phyloP scores from a whole-genome alignment of 345 rosid species.

The Acer campestre region DNA sequence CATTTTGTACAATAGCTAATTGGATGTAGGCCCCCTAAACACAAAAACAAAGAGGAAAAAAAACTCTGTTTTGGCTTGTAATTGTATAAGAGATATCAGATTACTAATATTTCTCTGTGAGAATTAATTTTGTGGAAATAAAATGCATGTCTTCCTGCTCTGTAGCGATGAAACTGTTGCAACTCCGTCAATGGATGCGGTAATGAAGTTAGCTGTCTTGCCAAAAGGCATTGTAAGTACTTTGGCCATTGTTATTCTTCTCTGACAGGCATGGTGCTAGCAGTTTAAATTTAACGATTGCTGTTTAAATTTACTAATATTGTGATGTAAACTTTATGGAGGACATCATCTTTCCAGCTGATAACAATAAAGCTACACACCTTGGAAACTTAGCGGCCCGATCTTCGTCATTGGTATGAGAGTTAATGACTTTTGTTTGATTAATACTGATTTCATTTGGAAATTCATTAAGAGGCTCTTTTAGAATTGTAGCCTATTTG shows the following conservation, averaged over 20 bases:
- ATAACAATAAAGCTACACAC: conserved; percentile 52
- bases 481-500: neutral
- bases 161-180: conserved; percentile 80
- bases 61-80: neutral
- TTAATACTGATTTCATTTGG: neutral
- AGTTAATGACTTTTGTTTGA: neutral
- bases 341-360: conserved; percentile 68
- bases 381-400: conserved; percentile 65
- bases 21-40: neutral
- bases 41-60: neutral
- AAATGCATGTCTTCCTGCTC: conserved; percentile 16
- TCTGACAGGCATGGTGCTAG: neutral
- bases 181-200: conserved; percentile 68
- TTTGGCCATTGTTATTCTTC: conserved; percentile 17
- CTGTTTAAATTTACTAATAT: conserved; percentile 18
- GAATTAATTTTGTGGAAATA: neutral
- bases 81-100: neutral
- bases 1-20: neutral
- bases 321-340: conserved; percentile 28
- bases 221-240: conserved; percentile 70
- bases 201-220: conserved; percentile 59
- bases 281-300: neutral
- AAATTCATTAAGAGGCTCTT: neutral
- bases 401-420: conserved; percentile 71
- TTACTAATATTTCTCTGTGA: neutral